Percentiles rank a stretch among this genome's conserved stretches.
These are phyloP conservation scores for Amanita exitialis DNA, from an alignment of 768 basidiomycete genomes.

Conservation along the genomic window DNA sequence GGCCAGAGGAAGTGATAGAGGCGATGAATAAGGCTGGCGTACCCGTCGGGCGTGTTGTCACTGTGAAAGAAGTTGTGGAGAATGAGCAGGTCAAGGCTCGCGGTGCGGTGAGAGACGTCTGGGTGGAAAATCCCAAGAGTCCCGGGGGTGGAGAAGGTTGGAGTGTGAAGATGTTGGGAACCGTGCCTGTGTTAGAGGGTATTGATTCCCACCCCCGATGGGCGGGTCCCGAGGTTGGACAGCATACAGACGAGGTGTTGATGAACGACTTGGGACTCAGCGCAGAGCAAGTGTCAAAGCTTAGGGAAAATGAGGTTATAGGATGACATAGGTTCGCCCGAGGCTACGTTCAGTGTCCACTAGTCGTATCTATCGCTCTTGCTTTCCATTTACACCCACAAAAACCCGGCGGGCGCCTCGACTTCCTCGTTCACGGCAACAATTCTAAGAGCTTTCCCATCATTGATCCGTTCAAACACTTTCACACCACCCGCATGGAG, in stretches of 20 bases:
- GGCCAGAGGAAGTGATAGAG: conserved; percentile 42
- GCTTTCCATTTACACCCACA: conserved; percentile 26
- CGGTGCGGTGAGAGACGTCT: conserved; percentile 49
- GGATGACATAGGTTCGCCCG: conserved; percentile 17
- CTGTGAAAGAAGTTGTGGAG: conserved; percentile 53
- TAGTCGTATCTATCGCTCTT: not conserved
- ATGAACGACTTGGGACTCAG: conserved; percentile 31
- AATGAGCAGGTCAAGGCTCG: conserved; percentile 45
- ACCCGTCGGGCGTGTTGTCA: conserved; percentile 55
- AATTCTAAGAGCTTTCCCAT: conserved; percentile 43
- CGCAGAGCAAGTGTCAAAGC: conserved; percentile 22
- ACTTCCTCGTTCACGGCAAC: conserved; percentile 36
- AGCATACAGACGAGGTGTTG: conserved; percentile 43
- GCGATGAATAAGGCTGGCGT: conserved; percentile 42
- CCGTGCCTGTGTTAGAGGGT: conserved; percentile 54
- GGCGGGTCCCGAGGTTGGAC: conserved; percentile 63
- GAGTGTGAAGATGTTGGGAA: conserved; percentile 59
- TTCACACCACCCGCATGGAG: conserved; percentile 56
- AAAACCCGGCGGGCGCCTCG: conserved; percentile 43
- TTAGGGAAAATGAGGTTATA: conserved; percentile 32
- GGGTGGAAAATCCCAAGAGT: conserved; percentile 26
- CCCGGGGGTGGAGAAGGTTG: conserved; percentile 28
- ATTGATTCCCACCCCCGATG: conserved; percentile 48
- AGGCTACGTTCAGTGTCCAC: not conserved
- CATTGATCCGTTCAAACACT: conserved; percentile 55